Evolutionary conservation across 2,329 filamentous ascomycete species (phyloP).

Genomic region (Passalora sequoiae): DNA sequence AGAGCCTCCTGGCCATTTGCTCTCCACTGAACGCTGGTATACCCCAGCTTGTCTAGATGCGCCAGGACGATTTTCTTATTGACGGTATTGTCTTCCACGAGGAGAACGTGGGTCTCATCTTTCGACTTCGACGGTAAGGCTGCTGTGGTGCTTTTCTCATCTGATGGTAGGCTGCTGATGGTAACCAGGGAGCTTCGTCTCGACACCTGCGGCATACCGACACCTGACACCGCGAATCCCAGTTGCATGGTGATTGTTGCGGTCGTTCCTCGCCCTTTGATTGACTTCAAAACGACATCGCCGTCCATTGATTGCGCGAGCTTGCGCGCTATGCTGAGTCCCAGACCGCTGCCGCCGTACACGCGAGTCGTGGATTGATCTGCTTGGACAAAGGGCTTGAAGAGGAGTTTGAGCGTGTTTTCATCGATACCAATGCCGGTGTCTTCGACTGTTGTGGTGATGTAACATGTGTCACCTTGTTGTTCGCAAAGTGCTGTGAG

Average conservation of each 20-base stretch:
- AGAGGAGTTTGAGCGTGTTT: slow-evolving; percentile 65
- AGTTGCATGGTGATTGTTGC: background rate
- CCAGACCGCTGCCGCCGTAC: slow-evolving; percentile 66
- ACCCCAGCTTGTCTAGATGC: background rate
- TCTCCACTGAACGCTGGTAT: background rate
- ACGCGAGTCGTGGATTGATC: slow-evolving; percentile 63
- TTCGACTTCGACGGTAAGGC: background rate
- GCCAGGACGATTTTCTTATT: background rate
- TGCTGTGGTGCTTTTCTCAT: background rate
- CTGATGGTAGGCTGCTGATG: background rate
- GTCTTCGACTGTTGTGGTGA: slow-evolving; percentile 68
- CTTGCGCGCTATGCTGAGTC: slow-evolving; percentile 62
- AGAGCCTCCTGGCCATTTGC: background rate
- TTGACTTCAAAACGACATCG: background rate
- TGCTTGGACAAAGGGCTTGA: slow-evolving; percentile 71
- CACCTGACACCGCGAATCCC: too few species aligned
- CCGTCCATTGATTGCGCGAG: slow-evolving; percentile 40
- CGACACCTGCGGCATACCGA: background rate
- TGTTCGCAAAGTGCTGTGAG: slow-evolving; percentile 9
- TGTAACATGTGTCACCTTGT: slow-evolving; percentile 41
- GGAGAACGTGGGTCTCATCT: slow-evolving; percentile 27
- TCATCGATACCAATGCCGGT: slow-evolving; percentile 59
- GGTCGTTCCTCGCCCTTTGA: background rate
- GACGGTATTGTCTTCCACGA: slow-evolving; percentile 36
- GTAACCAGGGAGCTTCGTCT: background rate